A percentile compares a stretch with the other conserved stretches of the same genome.
Evolutionary conservation across 179 eudicot species (phyloP).

Genomic region (Corrigiola litoralis): DNA sequence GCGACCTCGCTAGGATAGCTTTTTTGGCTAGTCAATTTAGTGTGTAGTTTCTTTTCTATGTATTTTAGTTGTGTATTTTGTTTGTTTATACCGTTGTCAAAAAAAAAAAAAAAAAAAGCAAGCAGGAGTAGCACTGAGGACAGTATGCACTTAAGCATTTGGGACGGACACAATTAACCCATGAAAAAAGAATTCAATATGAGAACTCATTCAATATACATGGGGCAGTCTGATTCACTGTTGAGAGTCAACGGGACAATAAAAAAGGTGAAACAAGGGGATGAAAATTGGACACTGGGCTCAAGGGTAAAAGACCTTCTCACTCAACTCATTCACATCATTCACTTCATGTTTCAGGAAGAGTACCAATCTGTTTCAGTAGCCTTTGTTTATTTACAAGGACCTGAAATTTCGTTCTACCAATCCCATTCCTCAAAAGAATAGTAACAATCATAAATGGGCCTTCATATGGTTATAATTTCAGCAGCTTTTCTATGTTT

Average conservation of each 20-base stretch:
- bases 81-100: too few relatives aligned
- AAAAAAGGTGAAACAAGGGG: neutral
- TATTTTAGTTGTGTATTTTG: too few relatives aligned
- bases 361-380: neutral
- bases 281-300: conserved; percentile 21
- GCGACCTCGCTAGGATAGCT: too few relatives aligned
- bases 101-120: too few relatives aligned
- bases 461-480: conserved; percentile 4
- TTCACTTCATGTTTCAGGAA: conserved; percentile 2
- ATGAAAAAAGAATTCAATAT: too few relatives aligned
- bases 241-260: conserved; percentile 24
- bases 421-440: conserved; percentile 13
- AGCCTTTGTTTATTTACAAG: neutral
- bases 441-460: conserved; percentile 27
- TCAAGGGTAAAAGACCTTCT: conserved; percentile 19
- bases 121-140: too few relatives aligned
- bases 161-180: too few relatives aligned
- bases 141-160: too few relatives aligned
- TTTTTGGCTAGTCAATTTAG: too few relatives aligned
- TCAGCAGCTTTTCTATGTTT: conserved; percentile 12
- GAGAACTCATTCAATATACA: too few relatives aligned
- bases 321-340: conserved; percentile 17
- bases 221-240: conserved; percentile 14
- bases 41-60: too few relatives aligned
- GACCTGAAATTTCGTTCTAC: neutral